Evolutionary conservation across 495 filamentous ascomycete species (phyloP).

Genomic region (Lasiosphaeria ovina): DNA sequence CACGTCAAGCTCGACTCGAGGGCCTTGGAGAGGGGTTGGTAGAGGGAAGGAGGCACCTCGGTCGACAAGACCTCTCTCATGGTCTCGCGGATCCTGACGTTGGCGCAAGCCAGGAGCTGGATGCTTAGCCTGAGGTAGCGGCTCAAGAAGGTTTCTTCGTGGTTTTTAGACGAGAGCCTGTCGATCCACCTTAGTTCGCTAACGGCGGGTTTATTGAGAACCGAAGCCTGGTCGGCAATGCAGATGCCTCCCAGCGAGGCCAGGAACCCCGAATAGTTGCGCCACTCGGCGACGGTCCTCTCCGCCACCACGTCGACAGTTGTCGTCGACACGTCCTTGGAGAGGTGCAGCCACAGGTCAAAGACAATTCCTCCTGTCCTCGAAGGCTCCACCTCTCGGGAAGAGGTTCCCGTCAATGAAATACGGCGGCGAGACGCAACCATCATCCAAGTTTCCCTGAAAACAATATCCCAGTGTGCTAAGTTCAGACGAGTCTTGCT

Average conservation of each 20-base stretch:
- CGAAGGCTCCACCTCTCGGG: no score
- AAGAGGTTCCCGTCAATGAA: no score
- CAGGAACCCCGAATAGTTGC: slow-evolving; percentile 64
- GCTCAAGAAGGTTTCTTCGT: slow-evolving; percentile 56
- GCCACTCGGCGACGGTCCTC: slow-evolving; percentile 57
- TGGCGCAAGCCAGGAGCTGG: slow-evolving; percentile 59
- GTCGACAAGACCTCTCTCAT: slow-evolving; percentile 61
- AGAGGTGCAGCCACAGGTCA: slow-evolving; percentile 57
- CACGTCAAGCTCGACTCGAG: slow-evolving; percentile 58
- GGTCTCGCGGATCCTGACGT: slow-evolving; percentile 60
- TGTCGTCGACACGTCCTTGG: slow-evolving; percentile 55
- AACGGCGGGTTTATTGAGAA: slow-evolving; percentile 54
- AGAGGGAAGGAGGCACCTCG: slow-evolving; percentile 58
- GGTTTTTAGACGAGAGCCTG: slow-evolving; percentile 54
- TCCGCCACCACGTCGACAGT: slow-evolving; percentile 51
- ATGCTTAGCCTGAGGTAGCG: slow-evolving; percentile 60
- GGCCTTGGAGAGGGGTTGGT: slow-evolving; percentile 58
- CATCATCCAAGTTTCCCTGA: no score
- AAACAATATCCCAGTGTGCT: no score
- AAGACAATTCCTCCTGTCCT: slow-evolving; percentile 44
- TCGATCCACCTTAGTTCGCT: slow-evolving; percentile 62
- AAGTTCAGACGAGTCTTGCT: no score
- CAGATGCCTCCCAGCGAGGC: slow-evolving; percentile 64
- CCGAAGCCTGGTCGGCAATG: slow-evolving; percentile 55
- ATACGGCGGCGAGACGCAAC: no score